These are phyloP conservation scores for Globisporangium acanthophoron DNA, from an alignment of 352 stramenopile species.

Conservation along the genomic window DNA sequence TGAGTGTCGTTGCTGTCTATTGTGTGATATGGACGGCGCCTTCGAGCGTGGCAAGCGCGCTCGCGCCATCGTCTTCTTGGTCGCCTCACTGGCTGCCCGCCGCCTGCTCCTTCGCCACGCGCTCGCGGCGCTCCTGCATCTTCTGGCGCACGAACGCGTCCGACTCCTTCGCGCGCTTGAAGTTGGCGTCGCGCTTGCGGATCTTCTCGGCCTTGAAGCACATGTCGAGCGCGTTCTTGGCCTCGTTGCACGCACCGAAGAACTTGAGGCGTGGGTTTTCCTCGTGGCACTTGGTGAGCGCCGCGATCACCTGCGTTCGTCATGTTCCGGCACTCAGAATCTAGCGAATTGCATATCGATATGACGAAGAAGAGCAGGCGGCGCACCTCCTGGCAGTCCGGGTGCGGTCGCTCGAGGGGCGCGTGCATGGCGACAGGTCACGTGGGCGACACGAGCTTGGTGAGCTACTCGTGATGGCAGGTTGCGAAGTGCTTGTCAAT, in stretches of 20 bases:
- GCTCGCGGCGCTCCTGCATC: conserved; percentile 65
- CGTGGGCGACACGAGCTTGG: neutral
- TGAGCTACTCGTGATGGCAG: neutral
- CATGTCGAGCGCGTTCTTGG: conserved; percentile 70
- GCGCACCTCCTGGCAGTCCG: conserved; percentile 73
- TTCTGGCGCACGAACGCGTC: conserved; percentile 72
- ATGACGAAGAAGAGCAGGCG: neutral
- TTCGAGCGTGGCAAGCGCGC: neutral
- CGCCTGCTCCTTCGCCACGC: conserved; percentile 14
- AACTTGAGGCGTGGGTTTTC: conserved; percentile 78
- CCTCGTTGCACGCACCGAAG: conserved; percentile 59
- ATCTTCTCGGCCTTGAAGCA: conserved; percentile 78
- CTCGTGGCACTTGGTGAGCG: conserved; percentile 64
- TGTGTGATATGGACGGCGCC: neutral
- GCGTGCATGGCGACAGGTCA: conserved; percentile 45
- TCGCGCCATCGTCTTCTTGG: neutral
- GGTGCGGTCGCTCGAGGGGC: conserved; percentile 73
- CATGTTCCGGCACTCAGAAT: too few relatives aligned
- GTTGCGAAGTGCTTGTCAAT: neutral
- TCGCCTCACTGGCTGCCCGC: neutral
- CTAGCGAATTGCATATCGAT: neutral
- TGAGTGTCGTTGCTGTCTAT: neutral
- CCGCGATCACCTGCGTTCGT: conserved; percentile 51
- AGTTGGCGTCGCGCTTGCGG: conserved; percentile 53
- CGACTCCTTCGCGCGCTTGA: conserved; percentile 56